Percentiles rank a stretch among this genome's conserved stretches.
Conservation (phyloP, 768 basidiomycete species). For the Saitozyma podzolica region DNA sequence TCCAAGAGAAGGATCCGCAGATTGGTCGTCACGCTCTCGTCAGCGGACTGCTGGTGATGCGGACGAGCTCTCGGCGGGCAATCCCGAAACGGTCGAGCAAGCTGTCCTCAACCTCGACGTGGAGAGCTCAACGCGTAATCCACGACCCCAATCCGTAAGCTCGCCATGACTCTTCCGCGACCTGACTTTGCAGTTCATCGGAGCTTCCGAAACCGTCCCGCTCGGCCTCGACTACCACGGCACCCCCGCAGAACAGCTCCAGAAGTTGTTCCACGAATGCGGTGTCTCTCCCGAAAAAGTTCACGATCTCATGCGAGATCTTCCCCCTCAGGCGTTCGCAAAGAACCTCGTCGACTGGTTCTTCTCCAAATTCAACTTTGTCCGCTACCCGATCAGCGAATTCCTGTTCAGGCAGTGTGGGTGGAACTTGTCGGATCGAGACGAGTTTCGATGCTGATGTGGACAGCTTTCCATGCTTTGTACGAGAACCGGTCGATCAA, state of each 20-base stretch:
- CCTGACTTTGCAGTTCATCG: slow-evolving; percentile 17
- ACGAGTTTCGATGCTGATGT: slow-evolving; percentile 1
- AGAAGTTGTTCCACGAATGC: slow-evolving; percentile 76
- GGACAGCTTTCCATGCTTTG: slow-evolving; percentile 12
- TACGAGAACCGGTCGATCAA: slow-evolving; percentile 53
- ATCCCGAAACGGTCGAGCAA: slow-evolving; percentile 6
- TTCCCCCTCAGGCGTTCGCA: slow-evolving; percentile 71
- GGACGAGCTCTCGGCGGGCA: slow-evolving; percentile 12
- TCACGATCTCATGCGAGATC: slow-evolving; percentile 79
- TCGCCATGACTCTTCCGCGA: neutral
- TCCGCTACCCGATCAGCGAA: slow-evolving; percentile 85
- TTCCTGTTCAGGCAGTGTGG: slow-evolving; percentile 65
- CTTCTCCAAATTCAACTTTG: slow-evolving; percentile 71
- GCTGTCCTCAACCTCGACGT: slow-evolving; percentile 24
- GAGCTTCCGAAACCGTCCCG: slow-evolving; percentile 14
- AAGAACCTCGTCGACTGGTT: slow-evolving; percentile 76
- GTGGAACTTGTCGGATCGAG: neutral
- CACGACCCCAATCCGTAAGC: slow-evolving; percentile 41
- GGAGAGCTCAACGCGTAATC: slow-evolving; percentile 32
- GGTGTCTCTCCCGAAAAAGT: slow-evolving; percentile 81
- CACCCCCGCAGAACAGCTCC: slow-evolving; percentile 74
- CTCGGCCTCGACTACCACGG: slow-evolving; percentile 38
- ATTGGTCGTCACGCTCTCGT: neutral
- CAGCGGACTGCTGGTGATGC: neutral
- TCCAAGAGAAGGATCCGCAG: neutral